These are phyloP conservation scores for Furculomyces boomerangus DNA, from an alignment of 371 early-diverging fungal genomes.

Conservation along the genomic window DNA sequence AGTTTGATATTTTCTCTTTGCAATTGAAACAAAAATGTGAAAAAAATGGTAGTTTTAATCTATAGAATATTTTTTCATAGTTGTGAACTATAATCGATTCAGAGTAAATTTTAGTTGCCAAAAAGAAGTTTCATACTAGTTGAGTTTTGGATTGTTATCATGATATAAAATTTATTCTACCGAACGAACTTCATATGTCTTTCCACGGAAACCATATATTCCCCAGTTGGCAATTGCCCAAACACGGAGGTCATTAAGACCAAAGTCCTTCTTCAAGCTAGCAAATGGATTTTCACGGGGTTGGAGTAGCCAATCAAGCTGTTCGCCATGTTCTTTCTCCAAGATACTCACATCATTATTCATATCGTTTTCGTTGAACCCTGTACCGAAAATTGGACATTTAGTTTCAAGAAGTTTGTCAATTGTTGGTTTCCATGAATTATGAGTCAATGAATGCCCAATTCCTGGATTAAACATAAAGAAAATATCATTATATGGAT, in stretches of 20 bases:
- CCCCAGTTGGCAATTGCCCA: conserved; percentile 63
- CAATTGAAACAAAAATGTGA: too few relatives aligned
- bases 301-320: conserved; percentile 55
- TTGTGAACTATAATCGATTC: too few relatives aligned
- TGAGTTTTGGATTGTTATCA: too few relatives aligned
- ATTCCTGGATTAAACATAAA: conserved; percentile 69
- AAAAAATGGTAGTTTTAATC: too few relatives aligned
- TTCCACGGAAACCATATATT: conserved; percentile 67
- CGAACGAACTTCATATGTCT: conserved; percentile 70
- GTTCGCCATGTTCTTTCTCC: conserved; percentile 31
- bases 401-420: conserved; percentile 54
- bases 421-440: conserved; percentile 53
- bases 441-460: conserved; percentile 39
- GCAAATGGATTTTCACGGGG: conserved; percentile 50
- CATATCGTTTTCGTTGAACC: conserved; percentile 55
- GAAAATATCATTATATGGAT: conserved; percentile 63
- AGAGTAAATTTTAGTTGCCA: too few relatives aligned
- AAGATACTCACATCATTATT: conserved; percentile 37
- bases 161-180: too few relatives aligned
- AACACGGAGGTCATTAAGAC: conserved; percentile 50
- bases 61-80: too few relatives aligned
- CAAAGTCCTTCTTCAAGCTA: conserved; percentile 56
- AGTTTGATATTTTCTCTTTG: too few relatives aligned
- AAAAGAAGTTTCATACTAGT: too few relatives aligned
- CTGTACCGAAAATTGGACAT: conserved; percentile 62